Base-by-base conservation (phyloP, 306 rosid species). In the Acmispon strigosus region DNA sequence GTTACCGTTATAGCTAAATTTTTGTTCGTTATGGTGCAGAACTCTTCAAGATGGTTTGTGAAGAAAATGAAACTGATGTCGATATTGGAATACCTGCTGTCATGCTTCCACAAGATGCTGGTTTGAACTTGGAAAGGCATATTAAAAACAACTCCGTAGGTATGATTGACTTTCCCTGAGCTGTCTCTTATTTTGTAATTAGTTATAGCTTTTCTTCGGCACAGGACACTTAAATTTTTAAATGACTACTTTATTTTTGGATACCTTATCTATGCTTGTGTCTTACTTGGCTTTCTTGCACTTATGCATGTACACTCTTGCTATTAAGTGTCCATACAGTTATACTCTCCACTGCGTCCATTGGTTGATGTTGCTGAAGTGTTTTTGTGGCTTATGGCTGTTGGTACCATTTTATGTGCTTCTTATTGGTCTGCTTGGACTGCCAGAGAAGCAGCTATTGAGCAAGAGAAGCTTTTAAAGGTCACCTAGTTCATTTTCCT, bases 21-120 rank as follows among this genome's bases (percentile, higher is more conserved):
- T 39, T 18, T 66, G 10, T 59, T 49, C 34, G 17, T 17, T 69
- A 11, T 44, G 72, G 32, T 69, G 54, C 88, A 94, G 99, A 86
- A 78, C 99, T 94, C 87, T 89, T 91, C 86, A 94, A 94, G 90
- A 94, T 94, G 99, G 99, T 91, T 62, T 94, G 99, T 71, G 96
- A 89, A 76, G 79, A 68, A 4, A 88, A 82, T 54, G 84, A 94
- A 85, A 92, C 89, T 53, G 96, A 91, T 73, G 62, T 89, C 75
- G 54, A 55, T 62, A 91, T 94, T 68, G 64, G 83, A 75, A 94
- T 94, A 74, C 99, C 99, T 72, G 88, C 94, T 74, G 99, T 94
- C 42, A 91, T 94, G 99, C 96, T 94, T 68, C 99, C 99, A 43
- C 92, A 87, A 75, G 83, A 89, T 65, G 96, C 89, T 82, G 99